Evolutionary conservation across 176 grass and related monocot species (phyloP), one percentile per base, ranked within the genome.

Genomic region (Lolium multiflorum): DNA sequence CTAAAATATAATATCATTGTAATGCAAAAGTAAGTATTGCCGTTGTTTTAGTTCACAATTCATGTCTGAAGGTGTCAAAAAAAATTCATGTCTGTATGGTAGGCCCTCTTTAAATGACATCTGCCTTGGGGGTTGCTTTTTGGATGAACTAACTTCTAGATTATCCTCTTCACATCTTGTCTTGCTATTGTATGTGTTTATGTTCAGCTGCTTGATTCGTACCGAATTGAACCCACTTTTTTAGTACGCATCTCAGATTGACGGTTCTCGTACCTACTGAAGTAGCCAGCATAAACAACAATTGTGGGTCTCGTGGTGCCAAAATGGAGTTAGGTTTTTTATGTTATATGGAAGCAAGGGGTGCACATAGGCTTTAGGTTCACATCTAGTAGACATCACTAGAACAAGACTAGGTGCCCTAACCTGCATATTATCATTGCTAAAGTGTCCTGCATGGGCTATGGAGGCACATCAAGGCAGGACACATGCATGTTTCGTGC

Each of bases 201-300:
- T 77, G 7, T 46, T 71, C 35, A 9, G 63, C 64, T 83, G n/a
- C n/a, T 21, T 82, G 79, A 82, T 82, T 86, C 39, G 16, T 76
- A 38, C 70, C 7, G 41, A 50, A 7, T 48, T 31, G 16, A 76
- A n/a, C 21, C 0, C 5, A 22, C 51, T 41, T 57, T 79, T 65
- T 15, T 8, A 44, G 31, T 80, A 41, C 2, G 64, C 57, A 82
- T 89, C 47, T 15, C 39, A 41, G 28, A 61, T 4, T 41, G 26
- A 1, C 38, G 28, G 61, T 82, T 82, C 49, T 61, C 1, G 1
- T 38, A 65, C 81, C 64, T 62, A 6, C 39, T 49, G 44, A 44
- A 57, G 8, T 67, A 59, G 41, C 69, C 46, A 85, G 10, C 77
- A 37, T 81, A 25, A 43, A 74, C 78, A 21, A 70, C 75, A 38